Conservation (phyloP, 805 yeast genomes). For the Cyberlindnera meyerae region DNA sequence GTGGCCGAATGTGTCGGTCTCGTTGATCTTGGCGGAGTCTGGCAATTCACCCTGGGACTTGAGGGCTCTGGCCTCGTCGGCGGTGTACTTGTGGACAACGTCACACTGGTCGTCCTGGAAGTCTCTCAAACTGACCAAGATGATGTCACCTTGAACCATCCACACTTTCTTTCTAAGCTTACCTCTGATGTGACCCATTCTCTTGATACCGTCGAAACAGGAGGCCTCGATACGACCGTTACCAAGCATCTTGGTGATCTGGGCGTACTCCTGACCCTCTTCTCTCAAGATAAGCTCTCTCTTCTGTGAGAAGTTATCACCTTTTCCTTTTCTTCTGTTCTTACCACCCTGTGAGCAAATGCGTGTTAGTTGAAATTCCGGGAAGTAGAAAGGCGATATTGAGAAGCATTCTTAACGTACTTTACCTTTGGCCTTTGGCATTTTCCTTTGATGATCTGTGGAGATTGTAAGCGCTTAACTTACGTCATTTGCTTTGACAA, state of each 20-base stretch:
- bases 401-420: slow-evolving; percentile 17
- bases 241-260: slow-evolving; percentile 97
- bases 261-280: slow-evolving; percentile 98
- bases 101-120: slow-evolving; percentile 98
- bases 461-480: no score
- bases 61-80: slow-evolving; percentile 96
- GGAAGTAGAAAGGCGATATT: neutral
- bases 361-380: slow-evolving; percentile 22
- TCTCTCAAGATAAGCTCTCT: slow-evolving; percentile 90
- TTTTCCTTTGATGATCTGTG: slow-evolving; percentile 29
- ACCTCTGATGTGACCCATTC: slow-evolving; percentile 98
- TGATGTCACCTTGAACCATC: slow-evolving; percentile 99
- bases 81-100: slow-evolving; percentile 91
- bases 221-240: slow-evolving; percentile 94
- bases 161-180: slow-evolving; percentile 98
- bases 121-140: slow-evolving; percentile 92
- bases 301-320: slow-evolving; percentile 83
- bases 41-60: slow-evolving; percentile 97
- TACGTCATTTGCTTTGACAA: no score
- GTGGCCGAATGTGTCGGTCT: slow-evolving; percentile 93
- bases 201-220: slow-evolving; percentile 89
- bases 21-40: slow-evolving; percentile 94
- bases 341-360: slow-evolving; percentile 67
- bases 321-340: slow-evolving; percentile 97
- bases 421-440: slow-evolving; percentile 74